A percentile compares a stretch with the other conserved stretches of the same genome.
Conservation (phyloP, 2,329 filamentous ascomycete genomes). For the Aspergillus novofumigatus region DNA sequence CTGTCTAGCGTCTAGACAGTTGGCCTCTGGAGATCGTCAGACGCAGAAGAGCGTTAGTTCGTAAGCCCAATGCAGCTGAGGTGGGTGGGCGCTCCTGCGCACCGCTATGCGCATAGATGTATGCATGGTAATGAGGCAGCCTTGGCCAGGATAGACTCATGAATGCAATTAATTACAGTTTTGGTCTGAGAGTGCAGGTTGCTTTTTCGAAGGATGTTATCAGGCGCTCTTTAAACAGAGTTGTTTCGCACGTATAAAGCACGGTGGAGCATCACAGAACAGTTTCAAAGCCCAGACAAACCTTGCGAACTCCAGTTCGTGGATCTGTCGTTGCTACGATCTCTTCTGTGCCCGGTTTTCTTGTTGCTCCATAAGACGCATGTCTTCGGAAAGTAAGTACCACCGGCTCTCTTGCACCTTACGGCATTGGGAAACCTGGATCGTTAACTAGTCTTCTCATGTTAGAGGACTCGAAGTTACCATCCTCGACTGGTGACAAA, state of each 20-base stretch:
- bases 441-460: background rate
- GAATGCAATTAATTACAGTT: constrained; percentile 8
- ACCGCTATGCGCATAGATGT: constrained; percentile 12
- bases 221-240: background rate
- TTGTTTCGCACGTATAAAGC: constrained; percentile 8
- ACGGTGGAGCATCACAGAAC: constrained; percentile 3
- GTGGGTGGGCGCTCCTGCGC: constrained; percentile 13
- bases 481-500: background rate
- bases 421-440: constrained; percentile 1
- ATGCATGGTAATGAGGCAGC: constrained; percentile 14
- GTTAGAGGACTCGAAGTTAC: background rate
- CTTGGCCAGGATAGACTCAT: constrained; percentile 6
- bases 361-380: constrained; percentile 2
- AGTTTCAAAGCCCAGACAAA: constrained; percentile 5
- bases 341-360: constrained; percentile 3
- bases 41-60: constrained; percentile 16
- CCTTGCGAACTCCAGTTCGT: constrained; percentile 11
- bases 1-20: background rate
- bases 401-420: constrained; percentile 4
- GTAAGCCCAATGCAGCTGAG: constrained; percentile 13
- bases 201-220: background rate
- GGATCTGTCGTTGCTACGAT: constrained; percentile 8
- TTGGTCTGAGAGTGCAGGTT: constrained; percentile 1
- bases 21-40: constrained; percentile 10
- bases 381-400: constrained; percentile 12